Conservation (phyloP, 225 moss, liverwort and hornwort species). For the Takakia lepidozioides region DNA sequence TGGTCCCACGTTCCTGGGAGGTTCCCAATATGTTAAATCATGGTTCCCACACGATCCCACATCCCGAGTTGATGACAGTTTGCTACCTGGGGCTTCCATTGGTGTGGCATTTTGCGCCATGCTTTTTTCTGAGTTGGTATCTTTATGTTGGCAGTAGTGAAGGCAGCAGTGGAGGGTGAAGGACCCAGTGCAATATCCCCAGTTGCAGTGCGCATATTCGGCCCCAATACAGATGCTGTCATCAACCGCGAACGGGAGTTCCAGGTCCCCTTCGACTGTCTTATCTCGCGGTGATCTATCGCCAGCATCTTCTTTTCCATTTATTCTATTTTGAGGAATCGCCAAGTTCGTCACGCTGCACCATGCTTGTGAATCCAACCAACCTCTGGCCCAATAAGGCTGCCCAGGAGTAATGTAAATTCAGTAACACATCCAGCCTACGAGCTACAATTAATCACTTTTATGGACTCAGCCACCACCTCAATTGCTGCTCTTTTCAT, state of each 20-base stretch:
- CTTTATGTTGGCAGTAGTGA: conserved; percentile 50
- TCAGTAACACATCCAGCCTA: no score
- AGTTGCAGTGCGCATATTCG: conserved; percentile 79
- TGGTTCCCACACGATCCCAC: background rate
- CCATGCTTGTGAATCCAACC: no score
- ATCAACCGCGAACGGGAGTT: conserved; percentile 85
- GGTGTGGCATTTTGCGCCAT: background rate
- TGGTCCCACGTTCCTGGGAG: no score
- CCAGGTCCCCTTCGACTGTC: conserved; percentile 39
- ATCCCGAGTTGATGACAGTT: background rate
- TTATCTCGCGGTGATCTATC: background rate
- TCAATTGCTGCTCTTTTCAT: no score
- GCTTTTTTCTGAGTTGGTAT: background rate
- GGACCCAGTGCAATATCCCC: conserved; percentile 22
- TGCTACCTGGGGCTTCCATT: background rate
- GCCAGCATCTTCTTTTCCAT: background rate
- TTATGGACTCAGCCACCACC: no score
- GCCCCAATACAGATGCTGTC: conserved; percentile 73
- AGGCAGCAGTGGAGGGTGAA: conserved; percentile 56
- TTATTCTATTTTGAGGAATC: no score
- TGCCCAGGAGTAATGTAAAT: no score
- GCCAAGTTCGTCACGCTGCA: no score
- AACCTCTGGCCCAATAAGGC: no score
- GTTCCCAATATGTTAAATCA: background rate
- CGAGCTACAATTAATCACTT: no score